Conservation (phyloP, 2,329 filamentous ascomycete species). For the Conoideocrella luteorostrata region DNA sequence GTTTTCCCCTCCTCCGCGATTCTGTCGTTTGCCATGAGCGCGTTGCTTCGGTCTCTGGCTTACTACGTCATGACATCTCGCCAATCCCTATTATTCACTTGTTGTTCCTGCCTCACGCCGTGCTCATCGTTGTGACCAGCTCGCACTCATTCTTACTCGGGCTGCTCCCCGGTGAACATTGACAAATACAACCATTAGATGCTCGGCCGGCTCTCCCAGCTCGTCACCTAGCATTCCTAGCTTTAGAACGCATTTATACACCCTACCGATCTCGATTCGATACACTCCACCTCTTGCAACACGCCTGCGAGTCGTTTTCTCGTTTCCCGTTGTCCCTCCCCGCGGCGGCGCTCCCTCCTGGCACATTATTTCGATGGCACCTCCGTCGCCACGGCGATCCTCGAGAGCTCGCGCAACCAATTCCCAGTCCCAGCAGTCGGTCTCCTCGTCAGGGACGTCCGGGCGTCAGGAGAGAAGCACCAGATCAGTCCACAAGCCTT, state of each 20-base stretch:
- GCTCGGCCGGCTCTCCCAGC: constrained; percentile 15
- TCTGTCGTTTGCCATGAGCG: constrained; percentile 9
- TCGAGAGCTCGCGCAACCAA: constrained; percentile 81
- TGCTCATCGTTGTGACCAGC: constrained; percentile 10
- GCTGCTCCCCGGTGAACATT: constrained; percentile 6
- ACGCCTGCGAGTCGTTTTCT: constrained; percentile 1
- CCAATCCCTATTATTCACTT: constrained; percentile 5
- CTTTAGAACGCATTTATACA: neutral
- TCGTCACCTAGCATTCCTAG: neutral
- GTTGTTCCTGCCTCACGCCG: constrained; percentile 7
- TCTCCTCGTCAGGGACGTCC: constrained; percentile 73
- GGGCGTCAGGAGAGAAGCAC: constrained; percentile 69
- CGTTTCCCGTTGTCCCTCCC: constrained; percentile 11
- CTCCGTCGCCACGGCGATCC: constrained; percentile 72
- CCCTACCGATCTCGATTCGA: neutral
- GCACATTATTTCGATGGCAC: constrained; percentile 45
- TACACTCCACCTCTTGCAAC: neutral
- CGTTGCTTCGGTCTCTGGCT: constrained; percentile 5
- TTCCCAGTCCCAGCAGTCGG: constrained; percentile 69
- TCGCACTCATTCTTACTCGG: constrained; percentile 9
- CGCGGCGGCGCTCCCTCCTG: constrained; percentile 22
- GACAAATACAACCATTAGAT: constrained; percentile 13
- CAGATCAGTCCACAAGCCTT: constrained; percentile 64
- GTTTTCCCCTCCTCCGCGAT: constrained; percentile 5
- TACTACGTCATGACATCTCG: constrained; percentile 14